Conservation (phyloP, 371 early-diverging fungal species). For the Apophysomyces trapeziformis region DNA sequence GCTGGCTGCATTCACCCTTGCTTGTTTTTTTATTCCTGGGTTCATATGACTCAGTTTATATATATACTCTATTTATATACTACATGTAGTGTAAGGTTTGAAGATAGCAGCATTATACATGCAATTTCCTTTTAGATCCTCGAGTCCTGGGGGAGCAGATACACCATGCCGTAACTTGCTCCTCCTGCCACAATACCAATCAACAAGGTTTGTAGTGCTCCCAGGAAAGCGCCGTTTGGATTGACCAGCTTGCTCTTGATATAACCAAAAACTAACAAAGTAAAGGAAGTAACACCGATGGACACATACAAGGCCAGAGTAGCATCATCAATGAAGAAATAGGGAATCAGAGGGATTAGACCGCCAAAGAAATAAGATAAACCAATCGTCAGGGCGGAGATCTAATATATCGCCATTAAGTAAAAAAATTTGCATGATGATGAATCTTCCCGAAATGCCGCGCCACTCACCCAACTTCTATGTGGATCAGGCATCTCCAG, state of each 20-base stretch:
- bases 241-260: slow-evolving; percentile 62
- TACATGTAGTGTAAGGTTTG: background rate
- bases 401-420: slow-evolving; percentile 34
- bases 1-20: too few relatives aligned
- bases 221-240: slow-evolving; percentile 47
- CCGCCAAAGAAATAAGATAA: slow-evolving; percentile 73
- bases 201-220: slow-evolving; percentile 63
- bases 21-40: too few relatives aligned
- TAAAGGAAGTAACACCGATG: slow-evolving; percentile 58
- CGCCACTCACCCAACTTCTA: slow-evolving; percentile 59
- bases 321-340: slow-evolving; percentile 57
- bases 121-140: slow-evolving; percentile 4
- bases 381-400: slow-evolving; percentile 71
- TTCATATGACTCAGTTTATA: too few relatives aligned
- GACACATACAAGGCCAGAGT: slow-evolving; percentile 58
- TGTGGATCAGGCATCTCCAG: slow-evolving; percentile 67
- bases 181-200: slow-evolving; percentile 71
- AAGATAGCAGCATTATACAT: background rate
- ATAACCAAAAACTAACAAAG: slow-evolving; percentile 69
- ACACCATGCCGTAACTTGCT: slow-evolving; percentile 51
- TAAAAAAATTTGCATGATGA: slow-evolving; percentile 14
- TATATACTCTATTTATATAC: background rate
- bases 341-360: slow-evolving; percentile 72
- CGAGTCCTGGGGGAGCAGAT: slow-evolving; percentile 40
- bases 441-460: background rate